Base-by-base conservation (phyloP, 371 early-diverging fungal genomes). In the Zopfochytrium polystomum region DNA sequence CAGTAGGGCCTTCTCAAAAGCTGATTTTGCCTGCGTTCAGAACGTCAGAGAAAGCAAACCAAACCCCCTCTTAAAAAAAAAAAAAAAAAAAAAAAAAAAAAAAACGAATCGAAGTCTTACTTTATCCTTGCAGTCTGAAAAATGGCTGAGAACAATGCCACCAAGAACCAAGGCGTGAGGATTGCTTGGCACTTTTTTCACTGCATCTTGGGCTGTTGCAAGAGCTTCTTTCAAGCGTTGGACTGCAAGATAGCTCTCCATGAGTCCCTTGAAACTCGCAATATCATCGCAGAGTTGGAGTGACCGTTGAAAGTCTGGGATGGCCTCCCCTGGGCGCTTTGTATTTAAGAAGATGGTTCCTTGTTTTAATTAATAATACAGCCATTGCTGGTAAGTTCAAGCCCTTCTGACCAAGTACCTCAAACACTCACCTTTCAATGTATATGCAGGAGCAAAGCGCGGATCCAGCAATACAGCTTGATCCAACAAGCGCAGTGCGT, bases 151-250 rank as follows among this genome's bases (percentile, higher is more conserved):
- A 0, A 61, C 68, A 31, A 22, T 3, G 6, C 63, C 68, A 18
- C 63, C 56, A 11, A 68, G 34, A 23, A 44, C 55, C 22, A 58
- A n/a, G 2, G 68, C 58, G 5, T 50, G 43, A 11, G 68, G 60
- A 54, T 43, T 54, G 5, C 31, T 22, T n/a, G 50, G 54, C 55
- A 68, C 63, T 4, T 27, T 33, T 11, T 22, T 30, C 2, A 50
- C 52, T 18, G 61, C 55, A 15, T 58, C 60, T 30, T 56, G 42
- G 0, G 64, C 64, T 3, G 35, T 29, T 25, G 34, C 29, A n/a
- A 58, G 55, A 3, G 68, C 68, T 63, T 68, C 65, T n/a, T 42
- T 52, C 11, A 27, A 15, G 23, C 59, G 18, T 15, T 53, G 23
- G 42, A 13, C 25, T 11, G 27, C 57, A 3, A 60, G 6, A 50